Conservation (phyloP, 176 grass and related monocot species). For the Puya raimondii region DNA sequence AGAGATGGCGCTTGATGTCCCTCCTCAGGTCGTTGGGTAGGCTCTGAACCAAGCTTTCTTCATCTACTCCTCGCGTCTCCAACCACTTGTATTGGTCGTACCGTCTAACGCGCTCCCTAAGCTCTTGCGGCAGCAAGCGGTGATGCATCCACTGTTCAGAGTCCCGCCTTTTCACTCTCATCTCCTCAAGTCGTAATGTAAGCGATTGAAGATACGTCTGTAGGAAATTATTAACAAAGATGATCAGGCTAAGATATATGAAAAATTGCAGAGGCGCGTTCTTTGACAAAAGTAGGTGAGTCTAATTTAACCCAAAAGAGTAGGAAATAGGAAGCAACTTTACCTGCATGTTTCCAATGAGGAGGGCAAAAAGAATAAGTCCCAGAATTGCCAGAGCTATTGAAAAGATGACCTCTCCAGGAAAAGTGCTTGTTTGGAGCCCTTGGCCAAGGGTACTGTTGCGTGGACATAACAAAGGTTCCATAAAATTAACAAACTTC, state of each 20-base stretch:
- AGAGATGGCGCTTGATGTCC: conserved; percentile 84
- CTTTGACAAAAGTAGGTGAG: neutral
- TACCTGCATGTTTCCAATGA: conserved; percentile 97
- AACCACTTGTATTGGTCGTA: conserved; percentile 84
- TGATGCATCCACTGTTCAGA: conserved; percentile 93
- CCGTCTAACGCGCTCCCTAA: conserved; percentile 56
- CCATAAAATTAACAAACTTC: neutral
- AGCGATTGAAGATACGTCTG: conserved; percentile 68
- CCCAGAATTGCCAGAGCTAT: conserved; percentile 65
- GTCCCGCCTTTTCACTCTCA: conserved; percentile 58
- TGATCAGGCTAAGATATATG: neutral
- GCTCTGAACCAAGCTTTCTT: conserved; percentile 56
- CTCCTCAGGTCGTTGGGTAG: conserved; percentile 71
- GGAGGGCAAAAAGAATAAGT: conserved; percentile 87
- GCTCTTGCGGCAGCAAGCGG: conserved; percentile 41
- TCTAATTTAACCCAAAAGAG: neutral
- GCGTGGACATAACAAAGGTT: neutral
- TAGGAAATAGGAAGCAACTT: neutral
- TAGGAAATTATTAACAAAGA: neutral
- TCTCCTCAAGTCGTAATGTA: conserved; percentile 55
- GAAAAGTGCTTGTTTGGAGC: conserved; percentile 58
- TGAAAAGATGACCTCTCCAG: conserved; percentile 72
- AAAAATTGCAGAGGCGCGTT: neutral
- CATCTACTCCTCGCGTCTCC: conserved; percentile 59
- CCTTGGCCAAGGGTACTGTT: conserved; percentile 69